Percentiles rank a stretch among this genome's conserved stretches.
Evolutionary conservation across 371 early-diverging fungal species (phyloP).

Genomic region (Lichtheimia corymbifera): DNA sequence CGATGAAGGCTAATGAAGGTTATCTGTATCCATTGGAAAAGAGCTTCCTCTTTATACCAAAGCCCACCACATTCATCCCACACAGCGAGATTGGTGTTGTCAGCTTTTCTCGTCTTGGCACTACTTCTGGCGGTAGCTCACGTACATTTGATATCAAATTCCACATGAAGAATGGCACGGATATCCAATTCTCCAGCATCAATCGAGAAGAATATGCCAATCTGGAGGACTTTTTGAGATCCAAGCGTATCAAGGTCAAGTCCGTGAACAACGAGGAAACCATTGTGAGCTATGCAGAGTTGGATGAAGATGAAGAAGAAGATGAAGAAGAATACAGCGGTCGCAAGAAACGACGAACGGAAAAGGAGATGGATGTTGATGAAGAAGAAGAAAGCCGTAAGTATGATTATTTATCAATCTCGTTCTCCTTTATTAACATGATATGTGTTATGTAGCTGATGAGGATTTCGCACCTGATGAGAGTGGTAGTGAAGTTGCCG

Average conservation of each 20-base stretch:
- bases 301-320: constrained; percentile 60
- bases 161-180: constrained; percentile 78
- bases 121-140: constrained; percentile 62
- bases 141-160: constrained; percentile 95
- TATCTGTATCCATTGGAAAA: constrained; percentile 94
- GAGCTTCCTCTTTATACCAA: constrained; percentile 93
- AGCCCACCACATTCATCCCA: constrained; percentile 90
- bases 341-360: constrained; percentile 52
- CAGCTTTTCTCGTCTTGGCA: constrained; percentile 89
- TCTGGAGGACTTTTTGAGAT: constrained; percentile 78
- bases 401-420: constrained; percentile 12
- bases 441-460: constrained; percentile 63
- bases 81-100: constrained; percentile 86
- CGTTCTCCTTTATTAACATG: constrained; percentile 9
- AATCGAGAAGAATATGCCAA: constrained; percentile 87
- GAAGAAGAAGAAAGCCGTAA: constrained; percentile 71
- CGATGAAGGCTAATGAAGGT: constrained; percentile 98
- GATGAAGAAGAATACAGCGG: constrained; percentile 26
- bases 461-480: constrained; percentile 89
- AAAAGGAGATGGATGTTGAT: constrained; percentile 41
- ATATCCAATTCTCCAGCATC: constrained; percentile 85
- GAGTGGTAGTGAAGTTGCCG: constrained; percentile 83
- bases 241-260: constrained; percentile 84
- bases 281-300: constrained; percentile 58
- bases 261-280: constrained; percentile 70